Conservation (phyloP, 345 rosid species). For the Dovyalis caffra region DNA sequence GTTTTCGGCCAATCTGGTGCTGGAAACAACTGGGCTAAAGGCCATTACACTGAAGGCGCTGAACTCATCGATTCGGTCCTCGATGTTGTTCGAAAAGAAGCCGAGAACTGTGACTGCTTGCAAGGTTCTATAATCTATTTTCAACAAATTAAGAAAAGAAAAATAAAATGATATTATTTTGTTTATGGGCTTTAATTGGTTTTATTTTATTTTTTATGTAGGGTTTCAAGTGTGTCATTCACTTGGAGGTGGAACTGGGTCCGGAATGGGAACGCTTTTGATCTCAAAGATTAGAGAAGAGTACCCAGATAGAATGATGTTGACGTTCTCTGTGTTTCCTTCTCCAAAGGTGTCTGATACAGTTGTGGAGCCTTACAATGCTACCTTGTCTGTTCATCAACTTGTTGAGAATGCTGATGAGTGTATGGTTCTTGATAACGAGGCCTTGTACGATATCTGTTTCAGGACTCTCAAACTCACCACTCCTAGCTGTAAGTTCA, state of each 20-base stretch:
- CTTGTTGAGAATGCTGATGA: constrained; percentile 33
- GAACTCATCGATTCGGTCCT: constrained; percentile 32
- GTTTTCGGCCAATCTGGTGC: constrained; percentile 34
- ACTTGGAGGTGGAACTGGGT: constrained; percentile 34
- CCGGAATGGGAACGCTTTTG: constrained; percentile 33
- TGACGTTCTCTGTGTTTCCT: constrained; percentile 30
- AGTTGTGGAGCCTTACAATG: constrained; percentile 35
- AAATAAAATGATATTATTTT: too few species aligned
- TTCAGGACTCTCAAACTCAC: constrained; percentile 32
- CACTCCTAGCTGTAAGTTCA: constrained; percentile 28
- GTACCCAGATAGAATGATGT: constrained; percentile 33
- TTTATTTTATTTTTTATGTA: background rate
- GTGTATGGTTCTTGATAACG: constrained; percentile 34
- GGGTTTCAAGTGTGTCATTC: constrained; percentile 34
- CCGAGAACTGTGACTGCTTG: constrained; percentile 31
- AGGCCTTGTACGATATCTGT: constrained; percentile 29
- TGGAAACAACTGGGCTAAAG: constrained; percentile 30
- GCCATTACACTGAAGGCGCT: constrained; percentile 33
- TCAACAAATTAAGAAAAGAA: background rate
- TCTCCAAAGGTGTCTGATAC: constrained; percentile 32
- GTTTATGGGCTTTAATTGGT: background rate
- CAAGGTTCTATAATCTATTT: constrained; percentile 8
- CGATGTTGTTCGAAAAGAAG: constrained; percentile 31
- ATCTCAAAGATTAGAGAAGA: constrained; percentile 32
- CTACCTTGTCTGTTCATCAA: constrained; percentile 29